phyloP scores from a whole-genome alignment of 306 rosid species.

The Casuarina glauca region DNA sequence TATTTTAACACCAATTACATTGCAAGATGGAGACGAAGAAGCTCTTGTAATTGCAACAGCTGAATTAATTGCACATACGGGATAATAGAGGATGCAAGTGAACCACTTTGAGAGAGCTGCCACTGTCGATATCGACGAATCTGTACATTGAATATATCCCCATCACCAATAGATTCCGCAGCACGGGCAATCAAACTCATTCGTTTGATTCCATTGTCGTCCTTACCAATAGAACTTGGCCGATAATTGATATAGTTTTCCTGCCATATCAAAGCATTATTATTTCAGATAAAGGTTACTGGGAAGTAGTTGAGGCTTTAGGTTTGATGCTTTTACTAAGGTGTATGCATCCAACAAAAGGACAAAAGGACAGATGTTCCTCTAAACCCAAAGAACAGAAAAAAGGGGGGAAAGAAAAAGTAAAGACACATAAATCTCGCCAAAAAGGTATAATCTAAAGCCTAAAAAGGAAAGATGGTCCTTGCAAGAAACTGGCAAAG shows the following conservation, averaged over 20 bases:
- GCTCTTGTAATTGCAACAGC: slow-evolving; percentile 25
- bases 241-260: slow-evolving; percentile 90
- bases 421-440: neutral
- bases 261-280: slow-evolving; percentile 44
- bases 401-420: neutral
- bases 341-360: slow-evolving; percentile 5
- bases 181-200: slow-evolving; percentile 84
- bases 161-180: slow-evolving; percentile 91
- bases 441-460: neutral
- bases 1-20: slow-evolving; percentile 16
- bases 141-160: slow-evolving; percentile 88
- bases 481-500: neutral
- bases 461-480: no score
- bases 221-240: slow-evolving; percentile 72
- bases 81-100: slow-evolving; percentile 71
- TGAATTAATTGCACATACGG: slow-evolving; percentile 68
- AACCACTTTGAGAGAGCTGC: slow-evolving; percentile 93
- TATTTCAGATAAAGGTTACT: slow-evolving; percentile 13
- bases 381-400: neutral
- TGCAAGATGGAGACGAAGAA: slow-evolving; percentile 12
- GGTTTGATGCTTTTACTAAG: slow-evolving; percentile 2
- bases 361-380: neutral
- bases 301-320: slow-evolving; percentile 12
- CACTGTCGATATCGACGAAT: slow-evolving; percentile 93
- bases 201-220: slow-evolving; percentile 73